Base-by-base conservation (phyloP, 2,329 filamentous ascomycete genomes). In the Pseudopithomyces maydicus region DNA sequence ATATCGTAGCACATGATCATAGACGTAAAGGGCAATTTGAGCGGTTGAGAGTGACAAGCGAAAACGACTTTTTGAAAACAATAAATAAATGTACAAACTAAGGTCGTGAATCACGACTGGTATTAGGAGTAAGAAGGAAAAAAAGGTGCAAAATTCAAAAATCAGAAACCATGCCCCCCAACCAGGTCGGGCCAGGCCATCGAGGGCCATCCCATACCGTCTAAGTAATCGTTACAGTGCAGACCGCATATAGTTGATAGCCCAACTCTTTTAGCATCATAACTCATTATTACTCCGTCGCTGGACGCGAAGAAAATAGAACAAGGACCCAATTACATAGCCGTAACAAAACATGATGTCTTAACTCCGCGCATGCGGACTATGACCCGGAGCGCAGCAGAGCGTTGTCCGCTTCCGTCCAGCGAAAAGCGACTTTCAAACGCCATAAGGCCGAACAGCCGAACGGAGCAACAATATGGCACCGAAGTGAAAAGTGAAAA, bases 241-340 rank as follows among this genome's bases (percentile, higher is more conserved):
- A 23, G 19, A 20, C 38, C 42, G 15, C 36, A 51, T 11, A 42
- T 29, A 12, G 15, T 35, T 12, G 26, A 29, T 29, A 29, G 8
- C 10, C 48, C n/a, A 38, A 35, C 23, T 42, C 38, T 51, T 51
- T 51, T 51, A 11, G 38, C 42, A 14, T 41, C 48, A 35, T 51
- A 35, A 51, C n/a, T 51, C 48, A 42, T 51, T 20, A 51, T 51
- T 33, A 51, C 38, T 51, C 48, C 48, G 48, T 51, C 48, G 48
- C 48, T 51, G 38, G 42, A 51, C 48, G 48, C 48, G 26, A 15
- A 39, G 33, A 23, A 12, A 17, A 42, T 33, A 19, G 8, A 19
- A 29, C 19, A 41, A 42, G 42, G 20, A n/a, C 26, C 22, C 15
- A 23, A 42, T 49, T 39, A 39, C 33, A 39, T 36, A n/a, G n/a